These are phyloP conservation scores for Petasospora fabianii DNA, from an alignment of 1,139 yeast genomes.

Conservation along the genomic window DNA sequence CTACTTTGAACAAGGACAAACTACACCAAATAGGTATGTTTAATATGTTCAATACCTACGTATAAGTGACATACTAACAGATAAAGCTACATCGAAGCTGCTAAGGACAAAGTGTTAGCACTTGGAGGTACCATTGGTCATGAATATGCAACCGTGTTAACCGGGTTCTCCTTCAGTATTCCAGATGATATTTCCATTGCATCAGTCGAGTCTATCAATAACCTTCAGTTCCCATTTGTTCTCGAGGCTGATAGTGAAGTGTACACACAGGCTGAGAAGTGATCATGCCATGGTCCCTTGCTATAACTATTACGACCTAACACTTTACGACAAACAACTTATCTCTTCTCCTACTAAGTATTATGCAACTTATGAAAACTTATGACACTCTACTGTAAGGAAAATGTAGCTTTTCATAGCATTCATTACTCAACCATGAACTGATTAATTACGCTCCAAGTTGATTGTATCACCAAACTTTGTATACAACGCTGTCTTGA, in stretches of 20 bases:
- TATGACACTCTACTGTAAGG: background rate
- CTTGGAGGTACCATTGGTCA: conserved; percentile 38
- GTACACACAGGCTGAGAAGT: conserved; percentile 13
- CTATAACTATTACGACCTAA: too few relatives aligned
- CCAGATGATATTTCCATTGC: conserved; percentile 27
- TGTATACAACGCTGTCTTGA: conserved; percentile 75
- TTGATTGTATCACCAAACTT: conserved; percentile 90
- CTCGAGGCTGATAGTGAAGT: conserved; percentile 37
- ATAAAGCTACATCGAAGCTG: conserved; percentile 23
- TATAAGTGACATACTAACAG: conserved; percentile 1
- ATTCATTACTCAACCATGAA: too few relatives aligned
- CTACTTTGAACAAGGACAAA: conserved; percentile 26
- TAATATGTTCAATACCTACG: too few relatives aligned
- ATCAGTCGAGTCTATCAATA: conserved; percentile 16
- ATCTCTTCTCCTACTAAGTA: too few relatives aligned
- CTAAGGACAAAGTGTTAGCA: conserved; percentile 30
- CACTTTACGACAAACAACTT: too few relatives aligned
- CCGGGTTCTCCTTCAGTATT: conserved; percentile 37
- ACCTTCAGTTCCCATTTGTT: conserved; percentile 35
- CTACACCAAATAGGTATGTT: conserved; percentile 26
- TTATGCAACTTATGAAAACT: too few relatives aligned
- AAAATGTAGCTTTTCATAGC: too few relatives aligned
- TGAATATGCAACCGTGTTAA: conserved; percentile 36
- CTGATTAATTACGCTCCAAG: conserved; percentile 64
- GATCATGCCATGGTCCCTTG: too few relatives aligned